Evolutionary conservation across 257 asterid species (phyloP).

Genomic region (Penstemon newberryi): DNA sequence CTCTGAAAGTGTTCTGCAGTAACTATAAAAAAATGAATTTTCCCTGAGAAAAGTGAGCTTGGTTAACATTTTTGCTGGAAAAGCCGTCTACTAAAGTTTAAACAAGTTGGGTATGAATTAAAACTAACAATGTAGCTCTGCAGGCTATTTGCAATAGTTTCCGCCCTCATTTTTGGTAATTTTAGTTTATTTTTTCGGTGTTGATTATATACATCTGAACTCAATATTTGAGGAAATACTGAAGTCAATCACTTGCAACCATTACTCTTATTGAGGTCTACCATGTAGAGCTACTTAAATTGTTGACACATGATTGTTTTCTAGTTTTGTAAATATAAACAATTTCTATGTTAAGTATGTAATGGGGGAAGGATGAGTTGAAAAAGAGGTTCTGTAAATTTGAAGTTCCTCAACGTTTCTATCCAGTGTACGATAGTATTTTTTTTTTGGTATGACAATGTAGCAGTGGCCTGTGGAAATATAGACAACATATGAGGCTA

Average conservation of each 20-base stretch:
- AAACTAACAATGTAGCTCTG: background rate
- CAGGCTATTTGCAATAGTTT: background rate
- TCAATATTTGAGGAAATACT: background rate
- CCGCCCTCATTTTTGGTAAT: background rate
- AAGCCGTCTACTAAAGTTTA: background rate
- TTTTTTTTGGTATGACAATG: background rate
- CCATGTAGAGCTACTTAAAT: background rate
- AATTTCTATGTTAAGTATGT: background rate
- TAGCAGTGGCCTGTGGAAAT: background rate
- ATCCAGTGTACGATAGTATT: background rate
- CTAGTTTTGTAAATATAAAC: background rate
- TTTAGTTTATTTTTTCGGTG: background rate
- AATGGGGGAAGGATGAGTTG: constrained; percentile 5
- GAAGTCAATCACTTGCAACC: background rate
- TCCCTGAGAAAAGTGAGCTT: constrained; percentile 5
- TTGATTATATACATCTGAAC: background rate
- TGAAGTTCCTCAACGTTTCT: background rate
- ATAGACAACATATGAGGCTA: background rate
- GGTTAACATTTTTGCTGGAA: background rate
- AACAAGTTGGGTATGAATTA: background rate
- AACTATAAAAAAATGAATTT: background rate
- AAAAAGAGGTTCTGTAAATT: background rate
- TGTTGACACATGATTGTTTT: background rate
- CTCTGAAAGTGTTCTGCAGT: background rate
- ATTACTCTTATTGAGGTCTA: background rate